Base-by-base conservation (phyloP, 2,329 filamentous ascomycete genomes). In the Pseudogymnoascus sp. region DNA sequence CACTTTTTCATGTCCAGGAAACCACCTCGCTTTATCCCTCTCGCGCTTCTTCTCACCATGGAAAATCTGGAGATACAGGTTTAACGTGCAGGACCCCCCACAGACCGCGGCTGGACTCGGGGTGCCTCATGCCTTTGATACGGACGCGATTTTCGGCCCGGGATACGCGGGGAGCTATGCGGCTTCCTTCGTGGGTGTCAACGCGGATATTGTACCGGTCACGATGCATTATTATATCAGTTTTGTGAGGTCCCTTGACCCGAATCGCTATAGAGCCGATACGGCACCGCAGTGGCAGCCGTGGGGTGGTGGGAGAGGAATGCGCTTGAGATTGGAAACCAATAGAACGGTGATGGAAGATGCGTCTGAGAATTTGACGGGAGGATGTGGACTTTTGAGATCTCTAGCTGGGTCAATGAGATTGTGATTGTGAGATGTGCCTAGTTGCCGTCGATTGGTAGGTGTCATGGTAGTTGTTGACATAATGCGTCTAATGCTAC, bases 1-100 rank as follows among this genome's bases (percentile, higher is more conserved):
- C 3, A 80, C 78, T 1, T 79, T 80, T 65, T 74, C 70, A 36
- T 80, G 78, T 60, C 75, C 76, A 0, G 73, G 72, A 1, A 73
- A 78, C 35, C 71, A 61, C 8, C 6, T 61, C 9, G 59, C 33
- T 16, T 7, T 30, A 33, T 61, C 38, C 19, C 8, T 61, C 7
- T 33, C 36, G 6, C 25, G n/a, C 2, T 28, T 28, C 9, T 22
- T 22, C 23, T 61, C 33, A 4, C 38, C 59, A 14, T 30, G 42
- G 28, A 55, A 55, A 5, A 25, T 55, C 14, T 61, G 59, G 59
- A 52, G 28, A 35, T 80, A 80, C 64, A 70, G 76, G 0, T 80
- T 75, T 72, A 76, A 79, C 41, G 74, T 79, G 2, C 74, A 71
- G 9, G 69, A 71, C 11, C 72, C 75, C 2, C 68, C 71, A 1